Base-by-base conservation (phyloP, 192 early-diverging fungal genomes). In the Gaertneriomyces semiglobifer region DNA sequence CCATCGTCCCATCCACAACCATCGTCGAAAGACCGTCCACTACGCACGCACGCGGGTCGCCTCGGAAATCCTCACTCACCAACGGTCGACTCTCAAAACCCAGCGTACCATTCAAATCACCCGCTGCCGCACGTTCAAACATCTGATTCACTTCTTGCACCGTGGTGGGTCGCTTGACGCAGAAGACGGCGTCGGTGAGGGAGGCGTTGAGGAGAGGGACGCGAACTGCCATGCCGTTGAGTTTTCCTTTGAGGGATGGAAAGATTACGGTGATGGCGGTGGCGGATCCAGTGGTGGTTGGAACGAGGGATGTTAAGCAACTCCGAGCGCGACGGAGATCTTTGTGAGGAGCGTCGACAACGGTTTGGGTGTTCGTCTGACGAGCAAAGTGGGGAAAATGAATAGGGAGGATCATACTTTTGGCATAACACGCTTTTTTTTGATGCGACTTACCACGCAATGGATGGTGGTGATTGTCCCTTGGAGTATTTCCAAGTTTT, bases 201-300 rank as follows among this genome's bases (percentile, higher is more conserved):
- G 64, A 66, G 3, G 64, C 64, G 54, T 66, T 66, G 53, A 66
- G 64, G 16, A 66, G 54, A 7, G 64, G 64, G 2, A 66, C 64
- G 9, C 64, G 64, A 6, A 66, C 64, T 0, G 64, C 64, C 64
- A 66, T 66, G 4, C 64, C 64, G 64, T 66, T 66, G 16, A 66
- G 54, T 57, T 66, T 66, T 4, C 64, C 64, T 38, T 58, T 58
- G 19, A 66, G 54, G 39, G 5, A 4, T 14, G 64, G 64, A 40
- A 66, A 66, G 54, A 66, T 66, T 4, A 66, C 64, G n/a, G 64
- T 66, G 54, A 66, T 66, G 52, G 64, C 64, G 0, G 64, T 66
- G 18, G 64, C 64, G 33, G 64, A 66, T 25, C 64, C 64, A 5
- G 64, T 66, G 14, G 64, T 60, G 33, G 64, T 66, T 44, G 64